Base-by-base conservation (phyloP, 192 early-diverging fungal genomes). In the Gigaspora rosea region DNA sequence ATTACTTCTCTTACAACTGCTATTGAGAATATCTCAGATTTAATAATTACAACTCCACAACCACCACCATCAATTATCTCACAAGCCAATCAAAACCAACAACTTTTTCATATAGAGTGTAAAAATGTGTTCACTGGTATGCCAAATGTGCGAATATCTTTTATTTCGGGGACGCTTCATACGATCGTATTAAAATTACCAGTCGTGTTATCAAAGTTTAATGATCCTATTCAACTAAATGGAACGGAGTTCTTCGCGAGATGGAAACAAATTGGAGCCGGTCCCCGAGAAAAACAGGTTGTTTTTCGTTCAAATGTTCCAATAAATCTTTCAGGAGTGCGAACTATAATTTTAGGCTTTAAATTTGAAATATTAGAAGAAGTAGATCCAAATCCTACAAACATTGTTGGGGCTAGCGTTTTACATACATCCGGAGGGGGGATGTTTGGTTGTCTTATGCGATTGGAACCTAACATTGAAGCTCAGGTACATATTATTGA, bases 201-300 rank as follows among this genome's bases (percentile, higher is more conserved):
- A 0, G 85, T 98, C 11, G 85, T 88, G 8, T 76, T 95, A 32
- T 86, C 91, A 18, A 97, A 98, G 73, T 99, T 99, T 76, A 87
- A 96, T 77, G 92, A 94, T 35, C 91, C 92, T 2, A 93, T 96
- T 13, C 82, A 85, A 51, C 88, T 99, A 62, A 77, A 90, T 32
- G 88, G 92, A 8, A 46, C 78, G 9, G 94, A 94, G 76, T 99
- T 96, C 80, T 96, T 99, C 77, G 80, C 84, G 12, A 86, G 97
- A 20, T 99, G 98, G 98, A 92, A 92, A 80, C 97, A 98, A 84
- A 93, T 99, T 82, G 96, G 96, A 35, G 95, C 94, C 0, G 81
- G 94, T 1, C 91, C 90, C 3, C 86, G 95, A 32, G 97, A 99
- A 78, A 84, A 83, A 20, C 95, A 96, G 83, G 83, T 81, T 27